phyloP scores from a whole-genome alignment of 495 filamentous ascomycete genomes.

The Hypoxylon fuscum region DNA sequence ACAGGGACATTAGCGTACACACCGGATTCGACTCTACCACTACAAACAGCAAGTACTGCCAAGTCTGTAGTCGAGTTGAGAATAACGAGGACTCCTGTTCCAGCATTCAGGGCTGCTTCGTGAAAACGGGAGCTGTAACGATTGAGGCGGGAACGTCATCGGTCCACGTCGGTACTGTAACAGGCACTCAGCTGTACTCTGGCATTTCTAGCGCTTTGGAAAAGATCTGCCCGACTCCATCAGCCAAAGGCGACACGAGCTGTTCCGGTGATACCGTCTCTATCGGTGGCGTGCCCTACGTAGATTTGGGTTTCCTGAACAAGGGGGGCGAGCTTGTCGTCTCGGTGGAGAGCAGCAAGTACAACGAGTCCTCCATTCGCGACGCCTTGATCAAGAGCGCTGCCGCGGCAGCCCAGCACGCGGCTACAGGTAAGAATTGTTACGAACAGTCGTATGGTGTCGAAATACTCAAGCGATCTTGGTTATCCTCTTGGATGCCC shows the following conservation, averaged over 20 bases:
- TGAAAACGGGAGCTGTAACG: background rate
- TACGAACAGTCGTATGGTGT: background rate
- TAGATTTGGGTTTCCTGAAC: background rate
- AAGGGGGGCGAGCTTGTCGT: background rate
- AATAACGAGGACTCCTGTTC: background rate
- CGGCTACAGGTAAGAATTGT: background rate
- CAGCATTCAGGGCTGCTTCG: background rate
- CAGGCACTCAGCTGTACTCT: background rate
- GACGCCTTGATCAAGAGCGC: background rate
- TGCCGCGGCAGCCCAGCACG: background rate
- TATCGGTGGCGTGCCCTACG: background rate
- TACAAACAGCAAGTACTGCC: background rate
- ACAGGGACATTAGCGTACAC: background rate
- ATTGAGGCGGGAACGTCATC: background rate
- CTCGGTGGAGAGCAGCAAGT: conserved; percentile 1
- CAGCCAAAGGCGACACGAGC: background rate
- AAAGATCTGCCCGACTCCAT: background rate
- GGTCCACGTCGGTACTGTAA: background rate
- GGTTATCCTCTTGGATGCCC: background rate
- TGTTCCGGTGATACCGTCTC: background rate
- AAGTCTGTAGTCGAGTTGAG: background rate
- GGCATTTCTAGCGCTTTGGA: background rate
- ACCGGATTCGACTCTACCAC: background rate
- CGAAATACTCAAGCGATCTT: background rate
- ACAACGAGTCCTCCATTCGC: background rate